These are phyloP conservation scores for Saccharomyces hybrid DNA, from an alignment of 1,139 yeast species.

Conservation along the genomic window DNA sequence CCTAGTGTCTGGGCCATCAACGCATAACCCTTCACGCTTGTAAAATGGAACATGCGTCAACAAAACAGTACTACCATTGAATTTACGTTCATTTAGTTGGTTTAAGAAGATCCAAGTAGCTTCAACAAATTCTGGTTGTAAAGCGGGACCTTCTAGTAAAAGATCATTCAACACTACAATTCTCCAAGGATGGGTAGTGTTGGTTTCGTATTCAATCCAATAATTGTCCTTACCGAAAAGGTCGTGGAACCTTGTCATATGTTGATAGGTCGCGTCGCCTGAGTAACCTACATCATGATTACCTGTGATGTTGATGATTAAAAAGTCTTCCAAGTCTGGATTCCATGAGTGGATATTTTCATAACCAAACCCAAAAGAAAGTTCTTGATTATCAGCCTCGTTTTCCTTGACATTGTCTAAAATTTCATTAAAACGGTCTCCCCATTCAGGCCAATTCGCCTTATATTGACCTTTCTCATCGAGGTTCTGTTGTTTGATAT, in stretches of 20 bases:
- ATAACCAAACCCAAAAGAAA: constrained; percentile 43
- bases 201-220: constrained; percentile 60
- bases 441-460: constrained; percentile 43
- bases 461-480: constrained; percentile 23
- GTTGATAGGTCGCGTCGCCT: constrained; percentile 91
- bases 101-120: constrained; percentile 70
- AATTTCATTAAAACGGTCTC: constrained; percentile 38
- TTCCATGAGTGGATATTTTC: constrained; percentile 63
- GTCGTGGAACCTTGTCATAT: constrained; percentile 66
- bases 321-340: constrained; percentile 32
- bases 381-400: constrained; percentile 7
- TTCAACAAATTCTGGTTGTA: constrained; percentile 59
- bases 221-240: constrained; percentile 81
- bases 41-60: constrained; percentile 87
- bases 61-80: constrained; percentile 72
- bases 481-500: constrained; percentile 15
- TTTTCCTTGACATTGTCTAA: constrained; percentile 34
- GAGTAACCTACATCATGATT: constrained; percentile 95
- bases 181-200: constrained; percentile 66
- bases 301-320: constrained; percentile 79
- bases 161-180: constrained; percentile 78
- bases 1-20: constrained; percentile 71
- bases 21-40: constrained; percentile 72
- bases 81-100: constrained; percentile 44
- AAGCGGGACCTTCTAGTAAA: constrained; percentile 84